A percentile compares a stretch with the other conserved stretches of the same genome.
Evolutionary conservation across 805 yeast genomes (phyloP).

Genomic region (Monosporozyma aquatica): DNA sequence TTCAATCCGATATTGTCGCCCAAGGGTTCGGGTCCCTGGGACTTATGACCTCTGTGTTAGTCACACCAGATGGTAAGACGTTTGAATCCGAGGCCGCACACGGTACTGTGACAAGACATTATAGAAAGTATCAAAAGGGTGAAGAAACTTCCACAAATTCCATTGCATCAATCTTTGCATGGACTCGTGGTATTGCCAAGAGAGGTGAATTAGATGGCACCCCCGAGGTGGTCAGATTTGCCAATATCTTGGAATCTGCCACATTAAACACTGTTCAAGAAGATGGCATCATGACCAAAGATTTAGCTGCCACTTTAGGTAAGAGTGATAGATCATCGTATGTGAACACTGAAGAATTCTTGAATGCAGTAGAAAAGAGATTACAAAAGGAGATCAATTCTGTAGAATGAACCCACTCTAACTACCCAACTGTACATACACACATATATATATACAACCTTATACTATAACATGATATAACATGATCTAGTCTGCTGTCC

Average conservation of each 20-base stretch:
- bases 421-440: not conserved
- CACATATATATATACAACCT: too few relatives aligned
- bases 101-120: slow-evolving; percentile 83
- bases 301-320: slow-evolving; percentile 65
- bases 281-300: slow-evolving; percentile 77
- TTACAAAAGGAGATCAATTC: slow-evolving; percentile 32
- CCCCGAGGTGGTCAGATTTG: slow-evolving; percentile 61
- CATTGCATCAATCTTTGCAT: slow-evolving; percentile 76
- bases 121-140: slow-evolving; percentile 72
- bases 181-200: slow-evolving; percentile 78
- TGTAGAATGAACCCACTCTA: too few relatives aligned
- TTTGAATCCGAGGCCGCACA: slow-evolving; percentile 83
- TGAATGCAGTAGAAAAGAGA: slow-evolving; percentile 65
- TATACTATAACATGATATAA: too few relatives aligned
- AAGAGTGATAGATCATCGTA: slow-evolving; percentile 50
- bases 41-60: slow-evolving; percentile 72
- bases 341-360: slow-evolving; percentile 67
- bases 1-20: slow-evolving; percentile 76
- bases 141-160: slow-evolving; percentile 79
- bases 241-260: slow-evolving; percentile 53
- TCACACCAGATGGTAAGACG: slow-evolving; percentile 81
- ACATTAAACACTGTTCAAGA: slow-evolving; percentile 64
- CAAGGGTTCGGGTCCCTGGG: slow-evolving; percentile 84
- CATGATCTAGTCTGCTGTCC: not conserved
- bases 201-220: slow-evolving; percentile 72